Percentiles rank a stretch among this genome's conserved stretches.
Evolutionary conservation across 139 green algal species (phyloP).

Genomic region (Choricystis sp.): DNA sequence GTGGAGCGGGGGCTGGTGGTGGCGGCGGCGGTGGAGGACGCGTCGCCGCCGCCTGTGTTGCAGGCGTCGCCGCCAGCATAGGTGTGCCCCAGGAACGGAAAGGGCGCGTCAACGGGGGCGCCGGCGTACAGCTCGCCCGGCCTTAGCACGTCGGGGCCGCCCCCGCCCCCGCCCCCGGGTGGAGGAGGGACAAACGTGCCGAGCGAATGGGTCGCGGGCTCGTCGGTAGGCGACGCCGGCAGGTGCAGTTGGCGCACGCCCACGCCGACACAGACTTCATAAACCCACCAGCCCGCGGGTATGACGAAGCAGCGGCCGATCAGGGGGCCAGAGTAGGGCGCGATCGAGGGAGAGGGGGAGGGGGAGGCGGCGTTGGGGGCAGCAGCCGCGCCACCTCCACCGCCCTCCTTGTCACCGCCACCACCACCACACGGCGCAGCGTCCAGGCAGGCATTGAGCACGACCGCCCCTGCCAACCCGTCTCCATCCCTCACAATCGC

Average conservation of each 20-base stretch:
- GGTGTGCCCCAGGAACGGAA: background rate
- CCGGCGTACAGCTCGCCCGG: background rate
- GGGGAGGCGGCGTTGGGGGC: no score
- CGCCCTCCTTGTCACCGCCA: no score
- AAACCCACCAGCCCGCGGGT: background rate
- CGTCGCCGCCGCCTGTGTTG: background rate
- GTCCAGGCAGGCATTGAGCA: no score
- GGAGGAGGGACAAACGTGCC: background rate
- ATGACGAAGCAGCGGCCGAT: background rate
- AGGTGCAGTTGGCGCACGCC: background rate
- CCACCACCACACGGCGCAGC: no score
- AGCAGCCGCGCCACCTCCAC: no score
- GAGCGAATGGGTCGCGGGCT: background rate
- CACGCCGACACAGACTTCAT: background rate
- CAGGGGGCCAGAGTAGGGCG: no score
- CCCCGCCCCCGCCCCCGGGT: no score
- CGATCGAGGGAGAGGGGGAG: no score
- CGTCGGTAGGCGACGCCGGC: no score
- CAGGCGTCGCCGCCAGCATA: background rate
- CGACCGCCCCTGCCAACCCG: no score
- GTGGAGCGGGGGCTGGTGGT: background rate
- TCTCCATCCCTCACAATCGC: no score
- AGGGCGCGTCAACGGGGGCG: background rate
- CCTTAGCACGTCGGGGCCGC: background rate
- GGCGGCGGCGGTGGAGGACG: no score